phyloP scores from a whole-genome alignment of 1,284 basidiomycete genomes.

The Marasmius sp. region DNA sequence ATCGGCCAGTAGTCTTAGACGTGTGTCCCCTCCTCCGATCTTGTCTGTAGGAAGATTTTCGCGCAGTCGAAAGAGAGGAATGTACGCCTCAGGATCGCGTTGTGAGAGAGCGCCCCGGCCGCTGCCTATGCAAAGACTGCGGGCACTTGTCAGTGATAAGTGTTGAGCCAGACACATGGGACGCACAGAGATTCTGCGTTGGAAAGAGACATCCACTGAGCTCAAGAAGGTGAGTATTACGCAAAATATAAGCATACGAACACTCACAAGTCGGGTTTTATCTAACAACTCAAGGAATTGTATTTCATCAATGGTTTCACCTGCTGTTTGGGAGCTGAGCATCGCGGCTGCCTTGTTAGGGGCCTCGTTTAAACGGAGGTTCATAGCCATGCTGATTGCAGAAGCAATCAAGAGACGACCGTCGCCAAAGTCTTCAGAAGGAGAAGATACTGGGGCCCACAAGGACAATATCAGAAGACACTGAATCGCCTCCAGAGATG shows the following conservation, averaged over 20 bases:
- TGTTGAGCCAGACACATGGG: neutral
- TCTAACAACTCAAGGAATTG: constrained; percentile 6
- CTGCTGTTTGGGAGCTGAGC: neutral
- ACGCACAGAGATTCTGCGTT: constrained; percentile 15
- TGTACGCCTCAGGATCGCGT: constrained; percentile 3
- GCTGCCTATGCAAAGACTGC: constrained; percentile 13
- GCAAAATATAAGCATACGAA: neutral
- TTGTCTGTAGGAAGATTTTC: constrained; percentile 6
- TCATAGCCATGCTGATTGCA: constrained; percentile 15
- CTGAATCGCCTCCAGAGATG: constrained; percentile 9
- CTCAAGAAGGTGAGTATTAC: neutral
- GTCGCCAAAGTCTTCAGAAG: constrained; percentile 6
- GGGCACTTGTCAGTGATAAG: neutral
- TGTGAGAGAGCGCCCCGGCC: constrained; percentile 13
- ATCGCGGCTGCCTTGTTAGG: constrained; percentile 1
- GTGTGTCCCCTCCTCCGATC: constrained; percentile 10
- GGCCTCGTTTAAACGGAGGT: constrained; percentile 14
- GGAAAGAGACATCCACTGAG: constrained; percentile 14
- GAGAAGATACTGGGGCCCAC: constrained; percentile 9
- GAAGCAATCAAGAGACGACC: constrained; percentile 10
- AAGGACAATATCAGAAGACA: constrained; percentile 12
- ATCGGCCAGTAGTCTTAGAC: constrained; percentile 11
- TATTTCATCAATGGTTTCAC: neutral
- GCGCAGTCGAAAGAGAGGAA: constrained; percentile 5
- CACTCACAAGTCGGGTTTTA: constrained; percentile 11